Evolutionary conservation across 2,329 filamentous ascomycete species (phyloP).

Genomic region (Fusarium hostae): DNA sequence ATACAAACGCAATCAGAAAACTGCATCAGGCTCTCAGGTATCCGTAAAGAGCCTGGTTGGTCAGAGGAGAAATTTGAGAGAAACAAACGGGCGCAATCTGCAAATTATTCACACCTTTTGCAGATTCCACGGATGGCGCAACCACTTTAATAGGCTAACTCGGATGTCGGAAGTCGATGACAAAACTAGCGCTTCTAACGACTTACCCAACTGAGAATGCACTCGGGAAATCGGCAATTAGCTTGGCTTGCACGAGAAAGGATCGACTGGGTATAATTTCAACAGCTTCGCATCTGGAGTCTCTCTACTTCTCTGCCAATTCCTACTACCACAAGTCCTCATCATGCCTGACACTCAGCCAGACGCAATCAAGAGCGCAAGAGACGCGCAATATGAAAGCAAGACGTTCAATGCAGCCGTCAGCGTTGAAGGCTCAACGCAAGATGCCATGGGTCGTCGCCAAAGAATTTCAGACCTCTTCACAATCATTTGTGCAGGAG

Average conservation of each 20-base stretch:
- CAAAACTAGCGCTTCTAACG: background rate
- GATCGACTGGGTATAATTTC: background rate
- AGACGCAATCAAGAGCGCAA: fast-evolving
- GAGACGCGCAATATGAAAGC: background rate
- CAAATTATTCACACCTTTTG: no score
- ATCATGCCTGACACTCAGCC: background rate
- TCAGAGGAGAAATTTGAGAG: no score
- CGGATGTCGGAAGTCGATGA: background rate
- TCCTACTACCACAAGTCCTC: background rate
- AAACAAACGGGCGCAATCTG: no score
- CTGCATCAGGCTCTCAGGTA: no score
- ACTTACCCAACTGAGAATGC: background rate
- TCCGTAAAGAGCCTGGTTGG: no score
- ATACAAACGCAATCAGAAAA: no score
- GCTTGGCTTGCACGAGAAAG: background rate
- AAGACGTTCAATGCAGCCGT: background rate
- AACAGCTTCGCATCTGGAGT: background rate
- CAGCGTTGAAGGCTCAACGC: background rate
- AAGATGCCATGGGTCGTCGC: background rate
- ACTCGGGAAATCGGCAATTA: background rate
- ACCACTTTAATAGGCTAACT: background rate
- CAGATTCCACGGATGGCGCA: no score
- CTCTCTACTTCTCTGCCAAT: background rate
- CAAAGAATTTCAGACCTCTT: background rate
- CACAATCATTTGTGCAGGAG: background rate